Base-by-base conservation (phyloP, 1,139 yeast genomes). In the Arxiozyma slooffiae region DNA sequence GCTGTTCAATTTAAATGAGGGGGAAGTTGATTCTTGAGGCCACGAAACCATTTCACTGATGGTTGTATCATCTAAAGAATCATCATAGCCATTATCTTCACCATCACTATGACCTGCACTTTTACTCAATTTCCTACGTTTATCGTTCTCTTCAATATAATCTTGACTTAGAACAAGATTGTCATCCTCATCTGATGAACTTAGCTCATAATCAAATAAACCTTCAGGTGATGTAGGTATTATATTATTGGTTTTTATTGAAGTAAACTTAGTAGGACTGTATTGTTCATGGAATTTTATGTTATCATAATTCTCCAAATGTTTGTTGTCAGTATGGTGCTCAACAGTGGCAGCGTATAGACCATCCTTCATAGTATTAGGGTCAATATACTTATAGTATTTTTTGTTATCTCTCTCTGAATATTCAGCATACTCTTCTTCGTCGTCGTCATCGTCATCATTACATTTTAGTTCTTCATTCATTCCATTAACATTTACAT, bases 361-460 rank as follows among this genome's bases (percentile, higher is more conserved):
- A 40, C 55, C 48, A 4, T 60, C 56, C 40, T 53, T 65, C 36
- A 55, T 60, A 21, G 71, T 73, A 36, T 67, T 71, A 18, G 70
- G 72, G 26, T 69, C 72, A n/a, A 69, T 74, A 48, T 71, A 73
- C 38, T 70, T 71, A 53, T 68, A 67, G 51, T 70, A 61, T 18
- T 56, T 53, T n/a, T 64, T 63, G 18, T 55, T 56, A 36, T 57
- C 64, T 43, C 48, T 54, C 47, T 58, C 63, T 51, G 50, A 60
- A 52, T 50, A 62, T 41, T 65, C 70, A 46, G 66, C 67, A 49
- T 66, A 68, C 38, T 65, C 57, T 34, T 57, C 55, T 7, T 50
- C 57, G 1, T 52, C 54, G 6, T 46, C 48, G 14, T 40, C 21
- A 7, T 44, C 40, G 21, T 37, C 43, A n/a, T 48, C 49, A 22